These are phyloP conservation scores for Colletotrichum aenigma DNA, from an alignment of 2,329 filamentous ascomycete genomes.

Conservation along the genomic window DNA sequence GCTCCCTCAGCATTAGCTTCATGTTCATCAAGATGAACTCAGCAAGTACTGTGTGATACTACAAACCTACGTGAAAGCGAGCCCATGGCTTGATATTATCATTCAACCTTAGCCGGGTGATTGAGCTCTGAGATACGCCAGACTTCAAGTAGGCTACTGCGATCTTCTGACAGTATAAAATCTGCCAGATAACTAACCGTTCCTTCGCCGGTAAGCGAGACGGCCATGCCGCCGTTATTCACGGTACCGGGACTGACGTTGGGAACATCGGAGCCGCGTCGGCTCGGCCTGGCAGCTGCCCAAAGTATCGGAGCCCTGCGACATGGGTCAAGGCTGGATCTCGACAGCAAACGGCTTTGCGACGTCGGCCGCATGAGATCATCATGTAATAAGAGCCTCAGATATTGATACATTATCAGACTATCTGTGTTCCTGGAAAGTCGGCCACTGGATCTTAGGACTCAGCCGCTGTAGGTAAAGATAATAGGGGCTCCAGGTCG, in stretches of 20 bases:
- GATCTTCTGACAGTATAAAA: neutral
- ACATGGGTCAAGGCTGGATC: neutral
- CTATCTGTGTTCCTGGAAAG: neutral
- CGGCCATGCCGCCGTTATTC: neutral
- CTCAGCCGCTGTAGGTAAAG: neutral
- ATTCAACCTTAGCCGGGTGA: too few relatives aligned
- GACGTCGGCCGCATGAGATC: neutral
- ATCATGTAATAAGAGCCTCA: neutral
- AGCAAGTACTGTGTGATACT: neutral
- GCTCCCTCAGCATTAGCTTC: neutral
- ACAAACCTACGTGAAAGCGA: too few relatives aligned
- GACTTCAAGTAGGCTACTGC: too few relatives aligned
- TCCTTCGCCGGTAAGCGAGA: neutral
- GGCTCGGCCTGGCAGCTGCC: neutral
- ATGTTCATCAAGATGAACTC: neutral
- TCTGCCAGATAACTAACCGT: neutral
- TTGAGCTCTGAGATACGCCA: too few relatives aligned
- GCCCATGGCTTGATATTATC: too few relatives aligned
- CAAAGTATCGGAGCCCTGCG: neutral
- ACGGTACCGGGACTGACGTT: neutral
- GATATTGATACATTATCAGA: neutral
- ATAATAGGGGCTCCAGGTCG: neutral
- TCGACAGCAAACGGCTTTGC: neutral
- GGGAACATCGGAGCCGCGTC: neutral
- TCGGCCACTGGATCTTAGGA: neutral